Evolutionary conservation across 345 rosid genomes (phyloP).

Genomic region (Aethionema arabicum): DNA sequence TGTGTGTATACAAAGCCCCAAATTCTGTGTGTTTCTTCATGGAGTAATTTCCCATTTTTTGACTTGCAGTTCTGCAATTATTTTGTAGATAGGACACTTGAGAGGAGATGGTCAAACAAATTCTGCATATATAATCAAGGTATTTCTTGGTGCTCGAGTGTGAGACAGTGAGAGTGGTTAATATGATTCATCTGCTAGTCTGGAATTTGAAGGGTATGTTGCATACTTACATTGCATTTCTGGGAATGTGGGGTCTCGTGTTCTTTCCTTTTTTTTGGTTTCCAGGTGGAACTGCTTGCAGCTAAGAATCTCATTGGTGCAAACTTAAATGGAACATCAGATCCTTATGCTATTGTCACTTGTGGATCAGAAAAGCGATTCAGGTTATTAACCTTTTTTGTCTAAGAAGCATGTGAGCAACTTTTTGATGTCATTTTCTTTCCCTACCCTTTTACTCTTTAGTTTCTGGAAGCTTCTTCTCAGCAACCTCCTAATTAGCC

Average conservation of each 20-base stretch:
- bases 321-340: conserved; percentile 94
- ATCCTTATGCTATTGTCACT: conserved; percentile 95
- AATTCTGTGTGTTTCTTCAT: conserved; percentile 30
- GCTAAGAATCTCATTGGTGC: conserved; percentile 98
- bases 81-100: conserved; percentile 74
- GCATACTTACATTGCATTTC: conserved; percentile 12
- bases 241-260: not conserved
- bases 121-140: conserved; percentile 61
- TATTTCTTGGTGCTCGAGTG: not conserved
- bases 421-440: conserved; percentile 17
- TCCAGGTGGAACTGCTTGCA: conserved; percentile 87
- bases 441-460: conserved; percentile 14
- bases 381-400: conserved; percentile 53
- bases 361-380: conserved; percentile 94
- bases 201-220: not conserved
- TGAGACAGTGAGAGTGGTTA: conserved; percentile 1
- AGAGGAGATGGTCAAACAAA: conserved; percentile 65
- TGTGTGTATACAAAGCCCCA: conserved; percentile 14
- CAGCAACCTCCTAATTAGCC: conserved; percentile 18
- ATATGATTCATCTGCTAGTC: conserved; percentile 6
- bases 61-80: conserved; percentile 89
- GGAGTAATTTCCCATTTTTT: conserved; percentile 65
- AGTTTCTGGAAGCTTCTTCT: conserved; percentile 8
- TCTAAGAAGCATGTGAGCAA: conserved; percentile 22
- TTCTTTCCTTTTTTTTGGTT: conserved; percentile 19